Base-by-base conservation (phyloP, 352 stramenopile genomes). In the Phytophthora ohioensis region DNA sequence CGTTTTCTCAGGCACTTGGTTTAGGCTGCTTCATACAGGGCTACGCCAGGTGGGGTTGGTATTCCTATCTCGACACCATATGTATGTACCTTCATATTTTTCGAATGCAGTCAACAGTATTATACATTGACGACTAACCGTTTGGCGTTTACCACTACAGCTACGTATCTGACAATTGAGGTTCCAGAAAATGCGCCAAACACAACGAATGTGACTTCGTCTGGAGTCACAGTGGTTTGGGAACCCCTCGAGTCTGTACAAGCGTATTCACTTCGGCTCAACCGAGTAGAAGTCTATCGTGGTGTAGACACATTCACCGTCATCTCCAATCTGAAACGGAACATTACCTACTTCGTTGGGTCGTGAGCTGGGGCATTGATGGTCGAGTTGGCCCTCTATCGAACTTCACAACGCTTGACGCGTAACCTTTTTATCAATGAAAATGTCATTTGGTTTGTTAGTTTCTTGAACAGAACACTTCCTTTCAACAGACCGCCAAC, bases 21-120 rank as follows among this genome's bases (percentile, higher is more conserved):
- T 69, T 95, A 2, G 88, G 86, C 0, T 71, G 69, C 30, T 94
- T 93, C 41, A 73, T 94, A 5, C 86, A 95, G 48, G 88, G 88
- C 52, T 94, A 94, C 34, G 73, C 86, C 0, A 84, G 84, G 0
- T 95, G 86, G 86, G 88, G 88, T 1, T 95, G 88, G 88, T 60
- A 53, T 13, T 81, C 85, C 2, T 94, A 90, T 65, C 75, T 95
- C 15, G 80, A 87, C 10, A 80, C 63, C 0, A 87, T 84, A 6
- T 80, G 86, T 93, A 80, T 58, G 79, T 86, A 21, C 3, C 34
- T 46, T 61, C n/a, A 1, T 9, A 34, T 17, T 27, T 48, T 32
- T 27, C 5, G n/a, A 36, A 30, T 12, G 21, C 17, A 12, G 21
- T 27, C 21, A 27, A 27, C 21, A 27, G 21, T 27, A 27, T 27